phyloP scores from a whole-genome alignment of 2,329 filamentous ascomycete genomes.

The Epichloe gansuensis region DNA sequence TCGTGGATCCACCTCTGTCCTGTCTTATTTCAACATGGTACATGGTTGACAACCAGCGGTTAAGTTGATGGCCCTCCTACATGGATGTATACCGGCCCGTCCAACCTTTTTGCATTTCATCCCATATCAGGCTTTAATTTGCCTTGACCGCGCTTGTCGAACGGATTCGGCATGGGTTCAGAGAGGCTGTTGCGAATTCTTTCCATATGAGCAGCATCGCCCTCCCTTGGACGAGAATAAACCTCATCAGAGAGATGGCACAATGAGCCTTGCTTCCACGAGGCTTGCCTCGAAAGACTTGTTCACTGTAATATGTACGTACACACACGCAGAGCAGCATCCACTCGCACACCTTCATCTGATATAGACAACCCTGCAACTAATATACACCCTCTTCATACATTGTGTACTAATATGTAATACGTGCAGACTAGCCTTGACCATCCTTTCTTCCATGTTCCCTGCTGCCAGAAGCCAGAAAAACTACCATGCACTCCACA shows the following conservation, averaged over 20 bases:
- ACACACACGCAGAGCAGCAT: not conserved
- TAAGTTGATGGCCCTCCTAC: not conserved
- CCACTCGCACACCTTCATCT: slow-evolving; percentile 5
- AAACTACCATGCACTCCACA: slow-evolving; percentile 6
- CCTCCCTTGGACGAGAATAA: too few relatives aligned
- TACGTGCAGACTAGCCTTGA: slow-evolving; percentile 5
- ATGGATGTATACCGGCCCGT: not conserved
- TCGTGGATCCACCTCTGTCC: not conserved
- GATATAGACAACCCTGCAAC: slow-evolving; percentile 19
- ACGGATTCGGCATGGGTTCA: not conserved
- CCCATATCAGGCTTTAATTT: slow-evolving; percentile 1
- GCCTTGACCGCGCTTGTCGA: not conserved
- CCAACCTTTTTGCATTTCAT: slow-evolving; percentile 2
- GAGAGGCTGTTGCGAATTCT: not conserved
- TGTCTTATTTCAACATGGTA: slow-evolving; percentile 1
- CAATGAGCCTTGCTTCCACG: not conserved
- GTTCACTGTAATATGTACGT: not conserved
- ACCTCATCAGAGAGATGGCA: not conserved
- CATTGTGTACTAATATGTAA: slow-evolving; percentile 9
- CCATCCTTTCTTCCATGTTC: slow-evolving; percentile 3
- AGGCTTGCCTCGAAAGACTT: not conserved
- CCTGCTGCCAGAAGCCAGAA: slow-evolving; percentile 1
- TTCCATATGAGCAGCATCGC: not conserved
- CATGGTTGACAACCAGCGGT: not conserved
- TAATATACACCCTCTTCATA: slow-evolving; percentile 14